Conservation (phyloP, 2,329 filamentous ascomycete species). For the Sclerotinia sclerotiorum region DNA sequence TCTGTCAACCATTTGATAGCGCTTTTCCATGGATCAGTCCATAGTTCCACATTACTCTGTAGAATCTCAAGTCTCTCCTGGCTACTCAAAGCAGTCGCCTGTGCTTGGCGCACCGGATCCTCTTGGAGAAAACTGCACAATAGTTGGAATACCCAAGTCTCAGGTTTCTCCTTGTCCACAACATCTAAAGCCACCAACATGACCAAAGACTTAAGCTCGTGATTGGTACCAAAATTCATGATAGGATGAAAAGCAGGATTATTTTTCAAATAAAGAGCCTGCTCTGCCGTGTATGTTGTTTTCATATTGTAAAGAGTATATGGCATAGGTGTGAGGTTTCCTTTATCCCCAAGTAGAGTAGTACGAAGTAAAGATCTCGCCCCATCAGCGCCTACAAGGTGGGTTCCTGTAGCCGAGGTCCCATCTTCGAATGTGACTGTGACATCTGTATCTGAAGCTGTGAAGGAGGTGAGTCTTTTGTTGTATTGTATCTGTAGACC, state of each 20-base stretch:
- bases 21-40: slow-evolving; percentile 15
- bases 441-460: neutral
- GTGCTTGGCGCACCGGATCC: neutral
- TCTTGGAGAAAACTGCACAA: slow-evolving; percentile 5
- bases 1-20: slow-evolving; percentile 8
- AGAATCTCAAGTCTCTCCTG: neutral
- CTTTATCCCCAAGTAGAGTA: slow-evolving; percentile 27
- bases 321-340: slow-evolving; percentile 8
- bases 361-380: slow-evolving; percentile 40
- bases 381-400: slow-evolving; percentile 46
- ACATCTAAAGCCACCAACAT: slow-evolving; percentile 14
- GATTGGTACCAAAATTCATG: slow-evolving; percentile 14
- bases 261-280: slow-evolving; percentile 28
- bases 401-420: slow-evolving; percentile 30
- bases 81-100: neutral
- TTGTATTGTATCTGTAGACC: slow-evolving; percentile 13
- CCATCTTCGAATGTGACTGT: slow-evolving; percentile 10
- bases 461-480: neutral
- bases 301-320: slow-evolving; percentile 12
- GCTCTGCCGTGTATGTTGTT: slow-evolving; percentile 3
- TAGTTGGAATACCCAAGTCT: slow-evolving; percentile 19
- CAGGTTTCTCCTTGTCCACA: neutral
- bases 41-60: neutral
- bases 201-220: neutral
- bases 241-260: slow-evolving; percentile 17